phyloP scores from a whole-genome alignment of 495 filamentous ascomycete species.

The Podospora tetraspora region DNA sequence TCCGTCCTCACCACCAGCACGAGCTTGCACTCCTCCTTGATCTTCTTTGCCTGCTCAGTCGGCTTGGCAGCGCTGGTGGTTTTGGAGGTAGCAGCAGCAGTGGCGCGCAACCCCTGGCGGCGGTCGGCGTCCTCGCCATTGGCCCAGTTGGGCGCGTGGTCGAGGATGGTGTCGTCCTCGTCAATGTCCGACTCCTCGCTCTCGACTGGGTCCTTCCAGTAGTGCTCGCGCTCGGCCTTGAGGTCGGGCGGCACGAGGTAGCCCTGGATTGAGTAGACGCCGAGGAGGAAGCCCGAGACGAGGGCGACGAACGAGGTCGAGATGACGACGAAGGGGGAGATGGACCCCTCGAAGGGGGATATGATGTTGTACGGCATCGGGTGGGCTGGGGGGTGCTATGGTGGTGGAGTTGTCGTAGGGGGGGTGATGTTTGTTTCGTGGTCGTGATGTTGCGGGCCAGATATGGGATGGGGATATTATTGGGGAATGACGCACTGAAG shows the following conservation, averaged over 20 bases:
- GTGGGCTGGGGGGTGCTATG: background rate
- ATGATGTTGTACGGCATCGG: slow-evolving; percentile 7
- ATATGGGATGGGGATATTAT: background rate
- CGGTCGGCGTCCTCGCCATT: slow-evolving; percentile 47
- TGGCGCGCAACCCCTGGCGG: slow-evolving; percentile 41
- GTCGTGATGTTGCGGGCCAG: too few relatives aligned
- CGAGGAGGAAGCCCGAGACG: slow-evolving; percentile 56
- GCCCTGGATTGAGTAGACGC: slow-evolving; percentile 46
- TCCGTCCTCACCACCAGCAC: slow-evolving; percentile 90
- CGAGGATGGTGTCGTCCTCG: slow-evolving; percentile 46
- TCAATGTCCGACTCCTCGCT: slow-evolving; percentile 51
- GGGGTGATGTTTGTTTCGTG: background rate
- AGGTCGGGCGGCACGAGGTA: slow-evolving; percentile 45
- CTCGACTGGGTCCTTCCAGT: slow-evolving; percentile 39
- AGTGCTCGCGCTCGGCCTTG: slow-evolving; percentile 27
- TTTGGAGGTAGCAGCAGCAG: slow-evolving; percentile 9
- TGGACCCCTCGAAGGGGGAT: background rate
- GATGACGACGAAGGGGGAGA: slow-evolving; percentile 39
- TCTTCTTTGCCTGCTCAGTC: slow-evolving; percentile 40
- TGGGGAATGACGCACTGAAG: background rate
- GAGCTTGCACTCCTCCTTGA: slow-evolving; percentile 80
- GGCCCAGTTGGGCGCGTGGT: slow-evolving; percentile 56
- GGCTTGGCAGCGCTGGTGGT: slow-evolving; percentile 11
- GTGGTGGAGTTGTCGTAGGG: background rate
- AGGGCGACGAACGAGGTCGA: slow-evolving; percentile 60